Base-by-base conservation (phyloP, 2,329 filamentous ascomycete species). In the Lasiodiplodia sp. region DNA sequence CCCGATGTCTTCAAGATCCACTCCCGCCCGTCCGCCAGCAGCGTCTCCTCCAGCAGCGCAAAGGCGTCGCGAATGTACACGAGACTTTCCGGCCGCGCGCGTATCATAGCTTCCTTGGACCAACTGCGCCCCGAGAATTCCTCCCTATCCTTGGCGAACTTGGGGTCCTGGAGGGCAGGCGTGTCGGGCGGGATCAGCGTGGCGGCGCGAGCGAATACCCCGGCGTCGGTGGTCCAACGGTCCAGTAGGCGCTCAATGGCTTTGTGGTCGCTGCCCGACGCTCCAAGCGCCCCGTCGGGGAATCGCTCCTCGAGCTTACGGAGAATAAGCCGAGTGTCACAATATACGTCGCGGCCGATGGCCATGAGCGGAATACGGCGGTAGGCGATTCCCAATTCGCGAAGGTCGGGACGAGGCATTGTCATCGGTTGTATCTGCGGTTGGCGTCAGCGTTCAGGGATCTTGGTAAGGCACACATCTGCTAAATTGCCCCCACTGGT, bases 291-390 rank as follows among this genome's bases (percentile, higher is more conserved):
- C 8, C 67, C 60, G 44, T 71, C 66, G 0, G 86, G 86, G 75
- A 86, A 87, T 44, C 86, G 79, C 1, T 80, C 73, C 73, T 92
- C 88, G 1, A 93, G 86, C 76, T 88, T 90, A 31, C 78, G 78
- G 23, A 93, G 78, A 72, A 93, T 92, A 25, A 92, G 85, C 2
- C 89, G 87, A 2, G 89, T 89, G 81, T 93, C 91, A 70, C 88
- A 82, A 80, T 92, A 93, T 53, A 93, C 80, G 74, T 92, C 87
- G 6, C 86, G 83, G 18, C 89, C 90, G 72, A 92, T 88, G 25
- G 87, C 80, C 63, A 93, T 79, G 63, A 93, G 75, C 1, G 91
- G 91, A 68, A 92, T 92, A 68, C 91, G 89, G 4, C 91, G 86
- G 79, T 94, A 90, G 7, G 83, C 80, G 67, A 92, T 83, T 31